Evolutionary conservation across 306 rosid species (phyloP).

Genomic region (Lagenaria siceraria): DNA sequence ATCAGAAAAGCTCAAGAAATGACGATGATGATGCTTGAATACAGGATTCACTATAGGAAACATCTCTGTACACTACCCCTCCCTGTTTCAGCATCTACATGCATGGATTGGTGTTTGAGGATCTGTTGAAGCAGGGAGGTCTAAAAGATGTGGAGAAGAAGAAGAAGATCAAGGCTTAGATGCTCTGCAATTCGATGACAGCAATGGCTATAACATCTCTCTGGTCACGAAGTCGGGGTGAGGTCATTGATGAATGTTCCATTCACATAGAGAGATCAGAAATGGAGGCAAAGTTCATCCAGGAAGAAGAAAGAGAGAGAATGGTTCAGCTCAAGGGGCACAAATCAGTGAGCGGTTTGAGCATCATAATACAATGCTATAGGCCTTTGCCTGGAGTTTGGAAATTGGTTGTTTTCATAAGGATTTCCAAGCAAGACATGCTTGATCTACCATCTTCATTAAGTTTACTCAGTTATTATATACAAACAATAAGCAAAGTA

Average conservation of each 20-base stretch:
- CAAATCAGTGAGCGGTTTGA: conserved; percentile 79
- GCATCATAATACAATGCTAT: conserved; percentile 76
- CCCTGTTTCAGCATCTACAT: no score
- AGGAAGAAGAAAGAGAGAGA: conserved; percentile 74
- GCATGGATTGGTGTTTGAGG: no score
- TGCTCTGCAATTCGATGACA: conserved; percentile 46
- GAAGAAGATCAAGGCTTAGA: no score
- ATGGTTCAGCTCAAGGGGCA: conserved; percentile 93
- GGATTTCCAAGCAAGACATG: conserved; percentile 66
- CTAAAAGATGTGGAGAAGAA: no score
- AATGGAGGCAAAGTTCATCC: conserved; percentile 67
- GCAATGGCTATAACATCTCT: conserved; percentile 78
- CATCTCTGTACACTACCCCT: no score
- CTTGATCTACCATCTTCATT: background rate
- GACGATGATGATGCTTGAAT: no score
- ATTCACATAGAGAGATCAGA: conserved; percentile 51
- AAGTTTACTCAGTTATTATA: background rate
- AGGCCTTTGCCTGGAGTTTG: conserved; percentile 94
- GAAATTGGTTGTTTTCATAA: conserved; percentile 78
- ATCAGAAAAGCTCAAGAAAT: no score
- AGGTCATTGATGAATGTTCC: conserved; percentile 94
- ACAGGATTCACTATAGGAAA: no score
- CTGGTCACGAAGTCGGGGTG: conserved; percentile 67
- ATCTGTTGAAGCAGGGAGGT: no score
- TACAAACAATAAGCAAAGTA: background rate